Percentiles rank a stretch among this genome's conserved stretches.
phyloP scores from a whole-genome alignment of 2,329 filamentous ascomycete genomes.

The Fusarium sp. region DNA sequence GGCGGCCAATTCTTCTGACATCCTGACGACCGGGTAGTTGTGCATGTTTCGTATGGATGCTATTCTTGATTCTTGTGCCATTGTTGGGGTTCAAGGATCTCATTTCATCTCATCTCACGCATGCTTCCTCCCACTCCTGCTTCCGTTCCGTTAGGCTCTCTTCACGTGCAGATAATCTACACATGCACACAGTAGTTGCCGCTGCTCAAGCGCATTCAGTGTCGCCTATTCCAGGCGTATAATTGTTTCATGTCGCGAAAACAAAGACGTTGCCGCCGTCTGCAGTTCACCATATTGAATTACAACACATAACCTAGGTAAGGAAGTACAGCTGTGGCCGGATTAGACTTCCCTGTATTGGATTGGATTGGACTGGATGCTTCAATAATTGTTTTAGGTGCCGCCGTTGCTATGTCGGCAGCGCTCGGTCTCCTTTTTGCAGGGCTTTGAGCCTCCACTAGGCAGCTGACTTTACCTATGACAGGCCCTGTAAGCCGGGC shows the following conservation, averaged over 20 bases:
- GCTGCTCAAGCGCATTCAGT: not conserved
- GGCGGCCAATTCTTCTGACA: no score
- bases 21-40: not conserved
- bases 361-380: constrained; percentile 14
- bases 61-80: constrained; percentile 27
- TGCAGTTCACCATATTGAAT: constrained; percentile 11
- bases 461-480: constrained; percentile 29
- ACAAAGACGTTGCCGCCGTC: constrained; percentile 33
- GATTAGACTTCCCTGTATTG: constrained; percentile 21
- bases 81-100: constrained; percentile 17
- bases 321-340: not conserved
- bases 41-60: constrained; percentile 30
- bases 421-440: constrained; percentile 28
- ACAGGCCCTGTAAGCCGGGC: constrained; percentile 20
- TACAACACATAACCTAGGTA: not conserved
- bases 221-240: constrained; percentile 27
- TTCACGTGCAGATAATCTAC: constrained; percentile 6
- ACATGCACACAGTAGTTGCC: not conserved
- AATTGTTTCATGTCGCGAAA: constrained; percentile 27
- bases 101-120: constrained; percentile 3
- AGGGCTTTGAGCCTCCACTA: constrained; percentile 30
- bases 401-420: constrained; percentile 43
- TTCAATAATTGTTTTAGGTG: constrained; percentile 35
- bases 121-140: constrained; percentile 18
- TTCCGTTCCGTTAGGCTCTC: not conserved